phyloP scores from a whole-genome alignment of 306 rosid genomes.

The Quercus dentata region DNA sequence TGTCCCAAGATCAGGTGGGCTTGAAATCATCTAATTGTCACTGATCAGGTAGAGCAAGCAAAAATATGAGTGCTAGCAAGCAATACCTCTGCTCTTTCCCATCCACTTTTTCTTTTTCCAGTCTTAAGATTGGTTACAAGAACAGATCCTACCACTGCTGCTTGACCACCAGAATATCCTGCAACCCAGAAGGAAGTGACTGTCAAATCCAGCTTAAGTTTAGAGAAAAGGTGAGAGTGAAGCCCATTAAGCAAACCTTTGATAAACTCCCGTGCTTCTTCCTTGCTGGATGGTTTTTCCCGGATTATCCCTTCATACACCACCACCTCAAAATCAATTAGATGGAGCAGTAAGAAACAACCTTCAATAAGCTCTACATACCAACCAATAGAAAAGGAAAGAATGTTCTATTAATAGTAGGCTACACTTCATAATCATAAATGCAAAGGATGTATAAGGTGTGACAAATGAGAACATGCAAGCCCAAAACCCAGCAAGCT shows the following conservation, averaged over 20 bases:
- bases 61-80: slow-evolving; percentile 8
- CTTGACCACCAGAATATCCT: slow-evolving; percentile 92
- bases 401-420: background rate
- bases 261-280: slow-evolving; percentile 83
- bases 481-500: background rate
- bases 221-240: background rate
- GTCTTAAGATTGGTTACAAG: slow-evolving; percentile 79
- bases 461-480: background rate
- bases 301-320: slow-evolving; percentile 72
- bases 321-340: slow-evolving; percentile 69
- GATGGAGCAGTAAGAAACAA: slow-evolving; percentile 22
- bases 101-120: slow-evolving; percentile 71
- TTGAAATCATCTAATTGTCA: background rate
- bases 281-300: slow-evolving; percentile 78
- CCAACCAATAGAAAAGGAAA: slow-evolving; percentile 17
- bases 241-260: slow-evolving; percentile 51
- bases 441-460: background rate
- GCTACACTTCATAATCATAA: background rate
- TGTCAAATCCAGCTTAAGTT: background rate
- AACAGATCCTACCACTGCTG: slow-evolving; percentile 82
- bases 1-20: background rate
- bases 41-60: slow-evolving; percentile 3
- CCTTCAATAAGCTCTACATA: slow-evolving; percentile 8
- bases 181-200: slow-evolving; percentile 32
- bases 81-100: slow-evolving; percentile 87